phyloP scores from a whole-genome alignment of 2,329 filamentous ascomycete genomes.

The Sporothrix mexicana region DNA sequence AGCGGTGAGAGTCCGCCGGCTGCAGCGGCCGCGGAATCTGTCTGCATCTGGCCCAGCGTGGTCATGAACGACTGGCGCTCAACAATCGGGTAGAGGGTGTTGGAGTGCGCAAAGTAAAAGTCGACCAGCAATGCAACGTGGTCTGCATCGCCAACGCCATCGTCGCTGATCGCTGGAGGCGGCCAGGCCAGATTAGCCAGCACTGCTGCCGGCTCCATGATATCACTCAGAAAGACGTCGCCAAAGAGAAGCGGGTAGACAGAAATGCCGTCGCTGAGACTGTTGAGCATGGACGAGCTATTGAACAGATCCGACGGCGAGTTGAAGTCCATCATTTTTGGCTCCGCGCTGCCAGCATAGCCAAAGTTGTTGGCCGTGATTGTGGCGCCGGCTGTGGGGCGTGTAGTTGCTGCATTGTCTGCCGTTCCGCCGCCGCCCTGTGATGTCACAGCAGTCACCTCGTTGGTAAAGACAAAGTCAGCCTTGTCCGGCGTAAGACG shows the following conservation, averaged over 20 bases:
- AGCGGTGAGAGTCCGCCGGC: conserved; percentile 44
- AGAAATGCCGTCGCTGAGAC: conserved; percentile 40
- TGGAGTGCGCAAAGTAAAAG: conserved; percentile 55
- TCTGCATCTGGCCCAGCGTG: conserved; percentile 44
- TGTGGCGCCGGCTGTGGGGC: conserved; percentile 30
- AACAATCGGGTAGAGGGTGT: conserved; percentile 55
- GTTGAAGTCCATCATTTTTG: conserved; percentile 40
- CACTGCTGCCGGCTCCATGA: conserved; percentile 30
- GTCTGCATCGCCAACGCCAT: conserved; percentile 37
- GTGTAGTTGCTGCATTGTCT: background rate
- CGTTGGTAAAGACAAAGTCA: conserved; percentile 48
- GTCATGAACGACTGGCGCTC: conserved; percentile 45
- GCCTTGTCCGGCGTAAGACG: conserved; percentile 51
- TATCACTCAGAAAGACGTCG: conserved; percentile 42
- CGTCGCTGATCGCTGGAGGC: background rate
- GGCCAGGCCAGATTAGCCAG: conserved; percentile 35
- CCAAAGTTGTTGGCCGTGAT: conserved; percentile 14
- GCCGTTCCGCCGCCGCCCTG: background rate
- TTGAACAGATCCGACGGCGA: conserved; percentile 41
- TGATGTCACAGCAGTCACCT: background rate
- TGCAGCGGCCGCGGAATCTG: conserved; percentile 41
- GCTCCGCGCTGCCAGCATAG: conserved; percentile 22
- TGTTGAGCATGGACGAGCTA: conserved; percentile 38
- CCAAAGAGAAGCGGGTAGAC: conserved; percentile 44
- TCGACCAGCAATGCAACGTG: conserved; percentile 45